Conservation (phyloP, 352 stramenopile species). For the Phytophthora uliginosa region DNA sequence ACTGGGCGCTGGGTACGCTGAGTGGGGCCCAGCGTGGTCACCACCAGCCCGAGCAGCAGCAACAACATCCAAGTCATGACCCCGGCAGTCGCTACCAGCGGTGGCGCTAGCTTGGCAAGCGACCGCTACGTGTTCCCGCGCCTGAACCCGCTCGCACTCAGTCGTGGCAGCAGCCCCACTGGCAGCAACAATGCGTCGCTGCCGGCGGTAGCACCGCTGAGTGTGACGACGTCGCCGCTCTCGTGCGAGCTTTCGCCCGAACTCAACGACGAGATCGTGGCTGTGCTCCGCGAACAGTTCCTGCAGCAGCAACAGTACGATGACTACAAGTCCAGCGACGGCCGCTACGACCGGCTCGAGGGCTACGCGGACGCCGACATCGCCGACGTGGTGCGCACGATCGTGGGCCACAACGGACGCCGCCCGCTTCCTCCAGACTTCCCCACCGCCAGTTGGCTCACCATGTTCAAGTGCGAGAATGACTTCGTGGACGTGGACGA, state of each 20-base stretch:
- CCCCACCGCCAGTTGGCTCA: conserved; percentile 57
- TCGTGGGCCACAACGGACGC: conserved; percentile 54
- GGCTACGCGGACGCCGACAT: conserved; percentile 63
- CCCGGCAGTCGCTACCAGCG: conserved; percentile 2
- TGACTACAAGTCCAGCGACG: conserved; percentile 23
- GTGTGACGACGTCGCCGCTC: conserved; percentile 6
- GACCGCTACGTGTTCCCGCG: conserved; percentile 40
- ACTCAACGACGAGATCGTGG: conserved; percentile 61
- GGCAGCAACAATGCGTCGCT: background rate
- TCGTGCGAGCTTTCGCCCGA: conserved; percentile 52
- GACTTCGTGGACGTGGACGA: conserved; percentile 43
- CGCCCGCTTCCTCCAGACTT: conserved; percentile 57
- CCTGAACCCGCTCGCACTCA: conserved; percentile 35
- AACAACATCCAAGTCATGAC: conserved; percentile 14
- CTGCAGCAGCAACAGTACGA: conserved; percentile 52
- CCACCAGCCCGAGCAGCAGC: conserved; percentile 9
- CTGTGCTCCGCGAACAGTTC: conserved; percentile 64
- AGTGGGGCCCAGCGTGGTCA: background rate
- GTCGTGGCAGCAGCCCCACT: conserved; percentile 29
- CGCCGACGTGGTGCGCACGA: conserved; percentile 65
- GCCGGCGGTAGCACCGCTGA: conserved; percentile 13
- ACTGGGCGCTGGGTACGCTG: no score
- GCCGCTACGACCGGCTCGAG: conserved; percentile 36
- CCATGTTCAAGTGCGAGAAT: conserved; percentile 67
- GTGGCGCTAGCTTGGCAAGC: conserved; percentile 4